Evolutionary conservation across 495 filamentous ascomycete genomes (phyloP).

Genomic region (Hypomontagnella monticulosa): DNA sequence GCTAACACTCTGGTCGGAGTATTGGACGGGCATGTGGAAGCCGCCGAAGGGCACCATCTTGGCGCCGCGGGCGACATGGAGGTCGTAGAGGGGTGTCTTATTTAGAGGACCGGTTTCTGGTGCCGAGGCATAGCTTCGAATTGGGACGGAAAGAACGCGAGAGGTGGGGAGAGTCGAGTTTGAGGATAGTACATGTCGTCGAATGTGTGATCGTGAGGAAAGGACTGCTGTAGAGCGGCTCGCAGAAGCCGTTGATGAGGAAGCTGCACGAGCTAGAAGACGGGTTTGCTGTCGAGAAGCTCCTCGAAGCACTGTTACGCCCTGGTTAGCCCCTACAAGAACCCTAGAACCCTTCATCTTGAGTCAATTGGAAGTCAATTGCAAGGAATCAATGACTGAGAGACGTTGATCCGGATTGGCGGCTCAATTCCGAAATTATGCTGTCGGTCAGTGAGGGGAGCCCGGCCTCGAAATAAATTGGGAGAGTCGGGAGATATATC

Average conservation of each 20-base stretch:
- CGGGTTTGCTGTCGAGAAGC: conserved; percentile 16
- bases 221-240: conserved; percentile 19
- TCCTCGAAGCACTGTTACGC: conserved; percentile 28
- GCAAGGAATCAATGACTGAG: neutral
- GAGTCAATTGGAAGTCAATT: conserved; percentile 42
- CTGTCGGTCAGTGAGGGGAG: conserved; percentile 18
- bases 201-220: conserved; percentile 28
- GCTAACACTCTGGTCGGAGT: conserved; percentile 74
- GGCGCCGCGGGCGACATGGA: conserved; percentile 80
- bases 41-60: conserved; percentile 99
- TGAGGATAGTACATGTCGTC: conserved; percentile 10
- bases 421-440: conserved; percentile 14
- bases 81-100: conserved; percentile 83
- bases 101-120: conserved; percentile 52
- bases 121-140: conserved; percentile 47
- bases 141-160: conserved; percentile 1
- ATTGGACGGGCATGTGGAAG: conserved; percentile 92
- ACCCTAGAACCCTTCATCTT: conserved; percentile 49
- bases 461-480: conserved; percentile 21
- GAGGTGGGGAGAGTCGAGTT: neutral
- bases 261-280: conserved; percentile 13
- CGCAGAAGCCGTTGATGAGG: conserved; percentile 28
- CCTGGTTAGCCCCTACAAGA: conserved; percentile 38
- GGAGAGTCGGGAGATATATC: conserved; percentile 18
- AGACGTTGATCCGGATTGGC: conserved; percentile 10